These are phyloP conservation scores for Serendipita vermifera DNA, from an alignment of 768 basidiomycete species.

Conservation along the genomic window DNA sequence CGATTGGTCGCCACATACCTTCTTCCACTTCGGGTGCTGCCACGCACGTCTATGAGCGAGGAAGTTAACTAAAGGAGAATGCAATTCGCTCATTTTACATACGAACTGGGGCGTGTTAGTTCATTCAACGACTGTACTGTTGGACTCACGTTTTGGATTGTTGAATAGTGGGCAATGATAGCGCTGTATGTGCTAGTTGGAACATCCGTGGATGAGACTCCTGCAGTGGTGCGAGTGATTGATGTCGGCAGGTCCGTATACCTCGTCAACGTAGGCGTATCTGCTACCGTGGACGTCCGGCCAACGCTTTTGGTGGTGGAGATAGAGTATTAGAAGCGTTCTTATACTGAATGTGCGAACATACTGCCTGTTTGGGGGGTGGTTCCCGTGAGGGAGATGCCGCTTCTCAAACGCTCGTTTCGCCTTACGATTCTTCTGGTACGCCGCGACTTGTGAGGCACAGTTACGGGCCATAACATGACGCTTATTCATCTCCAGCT, in stretches of 20 bases:
- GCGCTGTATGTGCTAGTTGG: not conserved
- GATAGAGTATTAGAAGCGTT: too few species aligned
- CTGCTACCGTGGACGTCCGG: too few species aligned
- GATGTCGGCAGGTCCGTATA: too few species aligned
- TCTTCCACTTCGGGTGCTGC: constrained; percentile 18
- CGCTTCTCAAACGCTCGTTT: not conserved
- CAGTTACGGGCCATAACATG: constrained; percentile 7
- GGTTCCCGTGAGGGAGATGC: too few species aligned
- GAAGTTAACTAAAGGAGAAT: too few species aligned
- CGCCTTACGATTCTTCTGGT: not conserved
- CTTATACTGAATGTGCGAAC: too few species aligned
- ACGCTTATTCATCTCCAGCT: constrained; percentile 4
- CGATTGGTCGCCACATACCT: constrained; percentile 11
- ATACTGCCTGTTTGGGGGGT: too few species aligned
- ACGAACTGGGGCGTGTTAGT: not conserved
- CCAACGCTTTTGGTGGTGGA: too few species aligned
- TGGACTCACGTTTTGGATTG: constrained; percentile 3
- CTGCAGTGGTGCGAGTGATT: too few species aligned
- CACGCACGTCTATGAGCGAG: not conserved
- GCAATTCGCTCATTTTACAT: too few species aligned
- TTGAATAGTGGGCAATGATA: not conserved
- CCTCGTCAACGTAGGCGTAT: too few species aligned
- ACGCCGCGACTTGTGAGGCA: constrained; percentile 2
- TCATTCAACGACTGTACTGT: not conserved
- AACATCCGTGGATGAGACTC: too few species aligned